Conservation (phyloP, 208 protist genomes). For the Lotmaria passim region DNA sequence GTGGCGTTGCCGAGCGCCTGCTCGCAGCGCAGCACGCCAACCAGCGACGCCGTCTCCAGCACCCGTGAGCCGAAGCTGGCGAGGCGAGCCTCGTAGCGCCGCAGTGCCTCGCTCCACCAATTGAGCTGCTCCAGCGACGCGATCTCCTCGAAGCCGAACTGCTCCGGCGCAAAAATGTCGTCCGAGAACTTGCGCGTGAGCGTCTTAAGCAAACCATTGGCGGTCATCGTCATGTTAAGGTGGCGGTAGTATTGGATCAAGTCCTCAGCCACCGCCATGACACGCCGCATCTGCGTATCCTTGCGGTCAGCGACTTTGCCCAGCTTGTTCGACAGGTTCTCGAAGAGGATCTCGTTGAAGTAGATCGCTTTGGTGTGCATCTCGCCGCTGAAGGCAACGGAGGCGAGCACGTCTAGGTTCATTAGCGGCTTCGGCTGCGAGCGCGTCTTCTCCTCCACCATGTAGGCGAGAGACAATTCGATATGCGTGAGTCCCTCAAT, state of each 20-base stretch:
- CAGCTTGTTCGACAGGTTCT: conserved; percentile 58
- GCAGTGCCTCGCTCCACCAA: conserved; percentile 85
- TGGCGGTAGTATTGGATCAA: conserved; percentile 89
- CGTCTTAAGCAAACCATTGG: conserved; percentile 81
- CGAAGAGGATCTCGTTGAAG: conserved; percentile 88
- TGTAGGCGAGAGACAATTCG: conserved; percentile 62
- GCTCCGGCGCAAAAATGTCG: conserved; percentile 68
- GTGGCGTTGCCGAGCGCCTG: conserved; percentile 78
- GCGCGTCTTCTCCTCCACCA: conserved; percentile 58
- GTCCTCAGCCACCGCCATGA: conserved; percentile 69
- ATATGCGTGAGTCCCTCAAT: conserved; percentile 78
- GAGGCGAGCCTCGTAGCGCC: conserved; percentile 74
- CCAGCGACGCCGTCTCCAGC: conserved; percentile 62
- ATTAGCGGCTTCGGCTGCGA: conserved; percentile 65
- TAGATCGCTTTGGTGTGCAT: conserved; percentile 91
- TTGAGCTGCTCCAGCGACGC: conserved; percentile 88
- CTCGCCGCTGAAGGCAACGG: conserved; percentile 73
- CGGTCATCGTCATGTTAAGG: conserved; percentile 83
- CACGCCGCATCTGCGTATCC: conserved; percentile 52
- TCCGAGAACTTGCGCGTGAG: conserved; percentile 80
- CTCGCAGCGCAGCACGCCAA: conserved; percentile 81
- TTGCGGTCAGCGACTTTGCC: conserved; percentile 35
- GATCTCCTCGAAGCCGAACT: conserved; percentile 85
- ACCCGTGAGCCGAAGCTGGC: conserved; percentile 37
- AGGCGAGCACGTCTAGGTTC: conserved; percentile 72